Evolutionary conservation across 345 rosid species (phyloP), one percentile per base, ranked within the genome.

Genomic region (Chamaenerion angustifolium): DNA sequence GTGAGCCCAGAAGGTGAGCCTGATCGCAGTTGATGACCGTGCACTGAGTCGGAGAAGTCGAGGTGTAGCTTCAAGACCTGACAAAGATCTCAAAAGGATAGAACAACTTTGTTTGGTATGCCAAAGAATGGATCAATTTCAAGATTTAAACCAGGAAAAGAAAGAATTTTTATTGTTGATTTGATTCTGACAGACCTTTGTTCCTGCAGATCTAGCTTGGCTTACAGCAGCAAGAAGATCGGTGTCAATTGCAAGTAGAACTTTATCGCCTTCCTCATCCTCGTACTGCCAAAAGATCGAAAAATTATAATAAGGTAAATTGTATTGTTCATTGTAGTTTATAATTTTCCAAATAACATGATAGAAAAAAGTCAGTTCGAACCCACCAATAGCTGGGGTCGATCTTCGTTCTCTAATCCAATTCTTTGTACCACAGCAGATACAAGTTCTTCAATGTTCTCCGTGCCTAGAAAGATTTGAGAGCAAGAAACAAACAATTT

Each of bases 241-340:
- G 45, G 59, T 63, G 40, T 88, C 96, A 37, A 77, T 70, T 25
- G 82, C 59, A 25, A 93, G 79, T 57, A 88, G 59, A 52, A 93
- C 86, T 67, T 77, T 85, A 62, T 93, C 99, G 54, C 95, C 86
- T 71, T 93, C 96, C 44, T 93, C 99, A 16, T 93, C 99, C 64
- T 80, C 96, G 25, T 88, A 93, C 83, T 81, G 44, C 13, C 61
- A 49, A 42, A 17, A 16, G 35, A 13, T 9, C 52, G 10, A 51
- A 11, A 37, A 56, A 37, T 23, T 12, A 6, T 18, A 16, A 21
- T 37, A 35, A 42, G 1, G n/a, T 12, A 43, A 50, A 12, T 3
- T 13, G 37, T 17, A 48, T 1, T 51, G 10, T 25, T n/a, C 17
- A 3, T 43, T 1, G 10, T 42, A 27, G 31, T 11, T 18, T 13